Conservation (phyloP, 257 asterid genomes). For the Cruciata laevipes region DNA sequence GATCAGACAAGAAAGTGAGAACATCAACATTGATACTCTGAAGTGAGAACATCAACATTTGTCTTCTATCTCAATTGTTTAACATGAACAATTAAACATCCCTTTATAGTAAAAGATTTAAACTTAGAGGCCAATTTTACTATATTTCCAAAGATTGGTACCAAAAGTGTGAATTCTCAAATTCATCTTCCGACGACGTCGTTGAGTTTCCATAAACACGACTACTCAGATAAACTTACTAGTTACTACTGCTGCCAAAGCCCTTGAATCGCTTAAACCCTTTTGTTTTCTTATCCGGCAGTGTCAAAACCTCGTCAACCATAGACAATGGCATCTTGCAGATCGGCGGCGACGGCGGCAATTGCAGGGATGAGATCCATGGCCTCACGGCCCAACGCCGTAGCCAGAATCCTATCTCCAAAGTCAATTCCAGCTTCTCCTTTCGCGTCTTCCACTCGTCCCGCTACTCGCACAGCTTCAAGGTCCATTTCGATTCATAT, state of each 20-base stretch:
- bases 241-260: background rate
- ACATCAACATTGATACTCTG: too few relatives aligned
- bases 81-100: too few relatives aligned
- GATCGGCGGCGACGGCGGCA: conserved; percentile 34
- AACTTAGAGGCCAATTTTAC: background rate
- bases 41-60: too few relatives aligned
- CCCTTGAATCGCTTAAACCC: background rate
- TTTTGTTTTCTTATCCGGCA: background rate
- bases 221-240: background rate
- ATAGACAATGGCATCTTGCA: conserved; percentile 26
- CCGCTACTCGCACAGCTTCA: conserved; percentile 19
- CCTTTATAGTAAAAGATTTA: too few relatives aligned
- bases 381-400: conserved; percentile 25
- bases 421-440: conserved; percentile 27
- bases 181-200: background rate
- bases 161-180: background rate
- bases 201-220: background rate
- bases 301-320: background rate
- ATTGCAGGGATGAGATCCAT: conserved; percentile 21
- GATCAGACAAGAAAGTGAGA: too few relatives aligned
- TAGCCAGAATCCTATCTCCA: conserved; percentile 21
- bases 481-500: conserved; percentile 23
- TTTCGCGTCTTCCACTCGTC: conserved; percentile 23
- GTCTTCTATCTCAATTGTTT: too few relatives aligned
- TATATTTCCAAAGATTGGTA: background rate